Base-by-base conservation (phyloP, 2,329 filamentous ascomycete species). In the Ophiostoma novo-ulmi region DNA sequence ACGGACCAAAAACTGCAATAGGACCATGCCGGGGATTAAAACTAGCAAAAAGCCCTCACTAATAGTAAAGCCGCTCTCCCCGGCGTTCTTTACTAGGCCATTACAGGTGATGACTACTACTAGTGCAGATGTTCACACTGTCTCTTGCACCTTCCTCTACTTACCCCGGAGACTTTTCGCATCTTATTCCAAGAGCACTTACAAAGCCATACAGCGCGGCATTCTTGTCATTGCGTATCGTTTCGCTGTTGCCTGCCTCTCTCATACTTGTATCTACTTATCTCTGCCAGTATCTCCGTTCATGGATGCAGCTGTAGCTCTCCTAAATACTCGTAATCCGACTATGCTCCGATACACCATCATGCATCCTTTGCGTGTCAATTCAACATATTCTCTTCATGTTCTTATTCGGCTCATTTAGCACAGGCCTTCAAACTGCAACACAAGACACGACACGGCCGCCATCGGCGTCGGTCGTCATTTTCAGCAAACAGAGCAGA, bases 251-350 rank as follows among this genome's bases (percentile, higher is more conserved):
- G 44, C 44, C 44, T 48, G 44, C 5, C 44, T 20, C 44, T 48
- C 31, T 31, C 31, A 31, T 31, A 31, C 3, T 3, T 31, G 31
- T 31, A 31, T 31, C 52, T 10, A 26, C n/a, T 58, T 58, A 58
- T 22, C 44, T 48, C 41, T 20, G 17, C n/a, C 11, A 26, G 52
- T 58, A 58, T 58, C 52, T 58, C 52, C 52, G 52, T 26, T 58
- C 8, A 26, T 26, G n/a, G 7, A 26, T 26, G n/a, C 11, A 17
- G 52, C 52, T 26, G n/a, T 58, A 22, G 0, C 22, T 26, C 52
- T 58, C 8, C 11, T 58, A 58, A 26, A 58, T 58, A 58, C 52
- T 58, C 52, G 52, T 58, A 58, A 26, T 58, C 52, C 52, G 52
- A 58, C 22, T 22, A 17, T 26, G 52, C 52, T 58, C 52, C 52